These are phyloP conservation scores for Fusarium oxysporum DNA, from an alignment of 2,329 filamentous ascomycete genomes.

Conservation along the genomic window DNA sequence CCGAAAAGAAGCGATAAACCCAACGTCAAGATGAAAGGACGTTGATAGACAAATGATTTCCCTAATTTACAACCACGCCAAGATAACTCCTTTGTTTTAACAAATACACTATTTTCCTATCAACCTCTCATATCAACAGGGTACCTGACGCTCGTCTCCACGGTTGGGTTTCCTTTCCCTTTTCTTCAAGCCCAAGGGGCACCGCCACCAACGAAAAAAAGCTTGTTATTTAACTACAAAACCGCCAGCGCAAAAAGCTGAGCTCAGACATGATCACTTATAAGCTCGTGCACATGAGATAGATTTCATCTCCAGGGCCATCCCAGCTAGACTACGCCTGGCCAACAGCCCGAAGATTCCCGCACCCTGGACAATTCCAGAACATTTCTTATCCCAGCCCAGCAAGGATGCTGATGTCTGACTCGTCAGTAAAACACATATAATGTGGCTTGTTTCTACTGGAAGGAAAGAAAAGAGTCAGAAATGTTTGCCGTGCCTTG, in stretches of 20 bases:
- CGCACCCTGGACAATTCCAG: conserved; percentile 30
- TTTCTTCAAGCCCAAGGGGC: conserved; percentile 22
- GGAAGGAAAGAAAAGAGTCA: not conserved
- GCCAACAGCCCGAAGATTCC: conserved; percentile 35
- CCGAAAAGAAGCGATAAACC: not conserved
- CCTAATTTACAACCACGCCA: not conserved
- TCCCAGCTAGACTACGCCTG: conserved; percentile 24
- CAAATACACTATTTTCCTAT: not conserved
- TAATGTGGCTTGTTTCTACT: not conserved
- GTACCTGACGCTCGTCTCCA: conserved; percentile 31
- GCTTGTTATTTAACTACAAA: conserved; percentile 19
- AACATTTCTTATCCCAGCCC: conserved; percentile 8
- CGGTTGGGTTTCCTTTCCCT: conserved; percentile 19
- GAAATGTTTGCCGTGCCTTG: not conserved
- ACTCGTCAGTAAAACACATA: not conserved
- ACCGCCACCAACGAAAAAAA: conserved; percentile 3
- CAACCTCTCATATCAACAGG: conserved; percentile 6
- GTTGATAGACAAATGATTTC: not conserved
- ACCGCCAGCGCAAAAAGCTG: not conserved
- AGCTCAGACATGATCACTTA: conserved; percentile 5
- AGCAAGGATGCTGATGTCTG: conserved; percentile 27
- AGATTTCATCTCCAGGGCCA: conserved; percentile 34
- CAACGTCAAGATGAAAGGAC: not conserved
- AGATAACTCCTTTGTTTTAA: not conserved
- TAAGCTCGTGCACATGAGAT: conserved; percentile 23